Evolutionary conservation across 495 filamentous ascomycete species (phyloP), one percentile per base, ranked within the genome.

Genomic region (Cenococcum geophilum): DNA sequence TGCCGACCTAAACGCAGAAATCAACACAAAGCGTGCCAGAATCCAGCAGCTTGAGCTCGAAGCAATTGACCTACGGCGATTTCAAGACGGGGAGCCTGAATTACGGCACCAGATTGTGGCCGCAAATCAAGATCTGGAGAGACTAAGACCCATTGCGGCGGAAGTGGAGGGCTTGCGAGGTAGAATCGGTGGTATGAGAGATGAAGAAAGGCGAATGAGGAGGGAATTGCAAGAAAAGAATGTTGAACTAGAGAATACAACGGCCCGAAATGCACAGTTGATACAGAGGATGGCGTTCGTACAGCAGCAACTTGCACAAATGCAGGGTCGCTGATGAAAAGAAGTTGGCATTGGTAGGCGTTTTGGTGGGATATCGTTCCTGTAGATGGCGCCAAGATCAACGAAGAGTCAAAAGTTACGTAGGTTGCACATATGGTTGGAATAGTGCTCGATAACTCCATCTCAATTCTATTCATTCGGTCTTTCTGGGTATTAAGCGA

Each of bases 211-310:
- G 51, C 21, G 6, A 27, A 23, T 25, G 10, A 49, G 23, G 51
- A 55, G 34, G 51, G 20, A 36, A 27, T 10, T 55, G 18, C 8
- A 55, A 18, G 51, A 55, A 27, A 27, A 55, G 51, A 27, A 36
- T 32, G 18, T 27, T 14, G 51, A 55, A 20, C 6, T 55, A 20
- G 6, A 27, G 18, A 27, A 36, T 18, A 11, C 6, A 1, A 27
- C 23, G 6, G n/a, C 51, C 51, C 18, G 23, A 27, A 36, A 32
- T n/a, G 51, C 18, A 14, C 20, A 18, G 25, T 12, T 32, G 23
- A 10, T 36, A 8, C 23, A 36, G 25, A 32, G 23, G 51, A 55
- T 27, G 51, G 51, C 51, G 25, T 27, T 23, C 32, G 25, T 55
- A 27, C 23, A 55, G 23, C 51, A 55, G 21, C n/a, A 18, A 27